Percentiles rank a stretch among this genome's conserved stretches.
Evolutionary conservation across 2,329 filamentous ascomycete species (phyloP).

Genomic region (Phialocephala sp.): DNA sequence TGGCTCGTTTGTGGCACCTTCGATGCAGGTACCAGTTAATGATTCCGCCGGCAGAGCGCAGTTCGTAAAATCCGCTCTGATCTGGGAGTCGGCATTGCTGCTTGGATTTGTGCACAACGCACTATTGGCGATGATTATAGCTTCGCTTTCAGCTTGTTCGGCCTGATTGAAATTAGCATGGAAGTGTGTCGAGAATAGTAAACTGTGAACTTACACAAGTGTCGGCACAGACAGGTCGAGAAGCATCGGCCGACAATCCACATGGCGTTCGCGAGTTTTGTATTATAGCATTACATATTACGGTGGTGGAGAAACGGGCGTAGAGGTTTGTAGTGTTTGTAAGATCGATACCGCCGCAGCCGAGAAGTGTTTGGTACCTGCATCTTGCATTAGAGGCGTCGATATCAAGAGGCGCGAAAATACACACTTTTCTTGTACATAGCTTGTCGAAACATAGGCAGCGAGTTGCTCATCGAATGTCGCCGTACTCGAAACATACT

Average conservation of each 20-base stretch:
- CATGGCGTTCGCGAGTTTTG: conserved; percentile 83
- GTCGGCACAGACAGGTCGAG: conserved; percentile 83
- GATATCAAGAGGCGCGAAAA: conserved; percentile 6
- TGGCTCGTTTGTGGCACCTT: conserved; percentile 79
- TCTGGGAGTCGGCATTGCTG: conserved; percentile 72
- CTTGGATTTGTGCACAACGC: conserved; percentile 73
- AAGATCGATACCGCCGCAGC: conserved; percentile 78
- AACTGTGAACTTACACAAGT: conserved; percentile 71
- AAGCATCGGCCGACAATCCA: conserved; percentile 64
- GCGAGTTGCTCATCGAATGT: conserved; percentile 80
- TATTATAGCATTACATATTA: conserved; percentile 91
- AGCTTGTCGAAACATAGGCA: conserved; percentile 75
- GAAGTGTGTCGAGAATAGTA: neutral
- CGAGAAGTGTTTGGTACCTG: conserved; percentile 83
- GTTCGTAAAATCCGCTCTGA: conserved; percentile 89
- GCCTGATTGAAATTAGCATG: conserved; percentile 57
- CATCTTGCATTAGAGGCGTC: conserved; percentile 41
- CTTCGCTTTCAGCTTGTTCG: conserved; percentile 86
- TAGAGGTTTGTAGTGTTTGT: conserved; percentile 83
- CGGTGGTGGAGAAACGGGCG: conserved; percentile 89
- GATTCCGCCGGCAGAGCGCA: conserved; percentile 85
- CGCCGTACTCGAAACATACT: conserved; percentile 74
- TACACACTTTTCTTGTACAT: conserved; percentile 77
- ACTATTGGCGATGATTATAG: conserved; percentile 77
- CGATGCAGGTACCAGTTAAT: conserved; percentile 77